Evolutionary conservation across 2,329 filamentous ascomycete species (phyloP).

Genomic region (Cercospora zeina): DNA sequence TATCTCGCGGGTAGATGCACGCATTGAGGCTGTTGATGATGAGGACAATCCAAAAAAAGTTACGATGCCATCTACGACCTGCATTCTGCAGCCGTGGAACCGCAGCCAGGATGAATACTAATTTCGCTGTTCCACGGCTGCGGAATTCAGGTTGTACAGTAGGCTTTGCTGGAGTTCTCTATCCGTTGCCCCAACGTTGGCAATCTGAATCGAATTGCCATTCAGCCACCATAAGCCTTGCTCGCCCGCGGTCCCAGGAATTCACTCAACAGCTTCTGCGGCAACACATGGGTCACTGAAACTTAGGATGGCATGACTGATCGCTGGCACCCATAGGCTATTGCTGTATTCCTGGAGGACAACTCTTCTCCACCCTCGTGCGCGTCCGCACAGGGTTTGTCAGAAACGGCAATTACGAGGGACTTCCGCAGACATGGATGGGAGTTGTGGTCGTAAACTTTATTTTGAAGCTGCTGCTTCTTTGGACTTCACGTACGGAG

Average conservation of each 20-base stretch:
- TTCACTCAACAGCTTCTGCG: background rate
- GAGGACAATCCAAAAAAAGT: too few species aligned
- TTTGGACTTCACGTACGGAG: background rate
- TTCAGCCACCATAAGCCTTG: too few species aligned
- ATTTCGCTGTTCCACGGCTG: too few species aligned
- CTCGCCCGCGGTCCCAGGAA: too few species aligned
- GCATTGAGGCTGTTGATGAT: too few species aligned
- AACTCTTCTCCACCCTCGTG: background rate
- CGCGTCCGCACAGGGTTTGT: background rate
- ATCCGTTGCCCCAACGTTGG: background rate
- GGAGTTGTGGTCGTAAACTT: background rate
- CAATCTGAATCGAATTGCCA: too few species aligned
- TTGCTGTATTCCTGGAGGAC: background rate
- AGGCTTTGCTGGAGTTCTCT: background rate
- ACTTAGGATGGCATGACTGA: background rate
- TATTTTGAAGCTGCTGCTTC: background rate
- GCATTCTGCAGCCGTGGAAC: too few species aligned
- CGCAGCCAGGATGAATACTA: too few species aligned
- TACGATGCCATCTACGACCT: too few species aligned
- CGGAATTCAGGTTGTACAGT: too few species aligned
- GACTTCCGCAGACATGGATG: conserved; percentile 1
- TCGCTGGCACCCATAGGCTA: background rate
- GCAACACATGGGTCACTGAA: background rate
- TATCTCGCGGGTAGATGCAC: too few species aligned
- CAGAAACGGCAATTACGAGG: background rate